Conservation (phyloP, 345 rosid genomes). For the Linum tenue region DNA sequence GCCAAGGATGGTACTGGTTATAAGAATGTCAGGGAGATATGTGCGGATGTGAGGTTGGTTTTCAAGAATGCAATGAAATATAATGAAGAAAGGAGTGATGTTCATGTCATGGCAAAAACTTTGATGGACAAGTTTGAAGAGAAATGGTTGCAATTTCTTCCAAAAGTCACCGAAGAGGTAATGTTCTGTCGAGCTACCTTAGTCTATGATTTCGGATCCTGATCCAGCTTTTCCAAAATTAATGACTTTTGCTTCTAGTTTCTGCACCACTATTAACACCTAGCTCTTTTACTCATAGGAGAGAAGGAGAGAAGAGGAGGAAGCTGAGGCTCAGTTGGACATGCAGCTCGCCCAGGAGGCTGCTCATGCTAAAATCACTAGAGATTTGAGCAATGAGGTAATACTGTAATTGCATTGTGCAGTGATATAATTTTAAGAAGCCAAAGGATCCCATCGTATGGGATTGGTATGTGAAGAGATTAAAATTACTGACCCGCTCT, state of each 20-base stretch:
- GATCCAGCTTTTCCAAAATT: neutral
- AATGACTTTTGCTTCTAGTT: neutral
- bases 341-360: constrained; percentile 66
- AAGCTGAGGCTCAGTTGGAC: constrained; percentile 45
- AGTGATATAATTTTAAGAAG: too few relatives aligned
- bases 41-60: constrained; percentile 71
- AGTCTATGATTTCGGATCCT: constrained; percentile 1
- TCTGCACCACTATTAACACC: constrained; percentile 1
- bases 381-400: constrained; percentile 60
- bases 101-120: constrained; percentile 73
- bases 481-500: neutral
- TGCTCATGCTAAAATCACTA: constrained; percentile 59
- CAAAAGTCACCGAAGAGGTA: constrained; percentile 85
- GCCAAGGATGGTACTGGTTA: constrained; percentile 66
- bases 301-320: constrained; percentile 66
- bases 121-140: constrained; percentile 78
- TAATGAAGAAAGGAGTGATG: constrained; percentile 63
- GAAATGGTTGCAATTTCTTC: constrained; percentile 72
- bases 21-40: constrained; percentile 67
- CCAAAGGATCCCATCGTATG: too few relatives aligned
- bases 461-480: neutral
- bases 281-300: constrained; percentile 47
- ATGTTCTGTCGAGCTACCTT: neutral
- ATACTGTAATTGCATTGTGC: neutral
- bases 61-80: constrained; percentile 95